A percentile compares a stretch with the other conserved stretches of the same genome.
Conservation (phyloP, 148 eudicot species). For the Cornus suecica region DNA sequence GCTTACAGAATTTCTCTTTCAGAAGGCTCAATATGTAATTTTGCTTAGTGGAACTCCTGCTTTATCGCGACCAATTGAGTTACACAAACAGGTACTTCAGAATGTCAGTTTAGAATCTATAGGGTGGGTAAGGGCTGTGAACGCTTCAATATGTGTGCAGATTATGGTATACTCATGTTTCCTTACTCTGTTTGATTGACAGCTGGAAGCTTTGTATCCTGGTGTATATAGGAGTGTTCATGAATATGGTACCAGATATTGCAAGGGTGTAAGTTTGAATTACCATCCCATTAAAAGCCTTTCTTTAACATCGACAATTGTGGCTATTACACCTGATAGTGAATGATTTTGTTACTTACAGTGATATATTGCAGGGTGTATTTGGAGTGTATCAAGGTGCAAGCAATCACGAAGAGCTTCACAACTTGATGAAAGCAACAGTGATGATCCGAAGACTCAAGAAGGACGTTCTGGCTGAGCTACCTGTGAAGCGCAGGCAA, state of each 20-base stretch:
- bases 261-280: slow-evolving; percentile 89
- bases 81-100: slow-evolving; percentile 74
- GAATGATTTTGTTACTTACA: slow-evolving; percentile 5
- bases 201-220: slow-evolving; percentile 97
- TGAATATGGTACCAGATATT: slow-evolving; percentile 93
- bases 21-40: slow-evolving; percentile 87
- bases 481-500: slow-evolving; percentile 93
- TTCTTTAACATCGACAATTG: background rate
- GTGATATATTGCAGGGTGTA: slow-evolving; percentile 46
- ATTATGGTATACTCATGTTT: background rate
- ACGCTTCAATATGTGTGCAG: background rate
- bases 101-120: slow-evolving; percentile 7
- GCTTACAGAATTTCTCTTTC: slow-evolving; percentile 22
- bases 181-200: slow-evolving; percentile 18
- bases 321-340: background rate
- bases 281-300: slow-evolving; percentile 4
- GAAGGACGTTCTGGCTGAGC: slow-evolving; percentile 88
- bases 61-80: slow-evolving; percentile 90
- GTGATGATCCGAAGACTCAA: slow-evolving; percentile 97
- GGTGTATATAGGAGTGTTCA: slow-evolving; percentile 80
- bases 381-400: slow-evolving; percentile 97
- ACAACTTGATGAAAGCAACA: slow-evolving; percentile 90
- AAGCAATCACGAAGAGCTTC: slow-evolving; percentile 94
- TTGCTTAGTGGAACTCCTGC: slow-evolving; percentile 99
- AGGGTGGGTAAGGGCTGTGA: background rate